Evolutionary conservation across 192 early-diverging fungal genomes (phyloP).

Genomic region (Coemansia sp.): DNA sequence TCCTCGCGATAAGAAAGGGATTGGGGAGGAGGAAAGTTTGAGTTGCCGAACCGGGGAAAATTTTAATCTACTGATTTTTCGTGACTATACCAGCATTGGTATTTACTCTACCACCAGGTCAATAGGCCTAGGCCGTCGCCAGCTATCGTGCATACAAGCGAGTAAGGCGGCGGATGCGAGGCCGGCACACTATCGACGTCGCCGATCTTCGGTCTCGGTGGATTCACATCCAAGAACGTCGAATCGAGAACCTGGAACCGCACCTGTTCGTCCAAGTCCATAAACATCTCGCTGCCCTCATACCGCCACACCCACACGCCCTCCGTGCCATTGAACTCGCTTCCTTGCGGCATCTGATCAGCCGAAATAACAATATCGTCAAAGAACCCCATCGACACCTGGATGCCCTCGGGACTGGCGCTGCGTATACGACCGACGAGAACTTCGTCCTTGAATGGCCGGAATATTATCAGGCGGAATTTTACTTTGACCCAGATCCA

Average conservation of each 20-base stretch:
- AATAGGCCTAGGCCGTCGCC: conserved; percentile 68
- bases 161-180: conserved; percentile 32
- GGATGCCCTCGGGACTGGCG: conserved; percentile 62
- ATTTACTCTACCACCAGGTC: conserved; percentile 60
- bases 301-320: conserved; percentile 88
- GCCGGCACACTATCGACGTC: conserved; percentile 20
- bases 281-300: conserved; percentile 71
- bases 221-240: conserved; percentile 71
- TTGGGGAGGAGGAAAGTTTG: neutral
- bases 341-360: conserved; percentile 58
- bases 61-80: neutral
- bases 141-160: conserved; percentile 58
- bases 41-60: neutral
- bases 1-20: neutral
- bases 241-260: conserved; percentile 74
- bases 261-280: conserved; percentile 78
- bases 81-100: neutral
- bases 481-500: conserved; percentile 72
- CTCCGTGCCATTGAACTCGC: conserved; percentile 65
- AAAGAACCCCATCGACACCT: conserved; percentile 85
- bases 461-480: conserved; percentile 86
- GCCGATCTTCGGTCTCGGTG: conserved; percentile 46
- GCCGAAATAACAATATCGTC: conserved; percentile 85
- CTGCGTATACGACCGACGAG: conserved; percentile 76
- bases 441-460: conserved; percentile 87